Base-by-base conservation (phyloP, 495 filamentous ascomycete species). In the Thermothielavioides terrestris region DNA sequence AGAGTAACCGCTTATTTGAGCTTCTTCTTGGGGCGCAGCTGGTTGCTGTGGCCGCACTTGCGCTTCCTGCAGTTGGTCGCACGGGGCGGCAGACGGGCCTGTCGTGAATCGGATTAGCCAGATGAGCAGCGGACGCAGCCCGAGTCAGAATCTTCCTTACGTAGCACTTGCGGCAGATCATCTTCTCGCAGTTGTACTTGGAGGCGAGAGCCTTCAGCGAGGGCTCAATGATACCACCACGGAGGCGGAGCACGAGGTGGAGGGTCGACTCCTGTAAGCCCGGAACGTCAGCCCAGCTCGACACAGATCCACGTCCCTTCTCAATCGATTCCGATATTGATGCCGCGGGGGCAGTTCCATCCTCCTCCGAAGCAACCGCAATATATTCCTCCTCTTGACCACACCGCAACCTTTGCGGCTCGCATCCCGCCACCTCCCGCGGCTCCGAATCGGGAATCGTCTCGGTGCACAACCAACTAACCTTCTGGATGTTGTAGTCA, bases 11-110 rank as follows among this genome's bases (percentile, higher is more conserved):
- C 68, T 63, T 90, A 98, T 80, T 98, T 98, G 64, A 98, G 82
- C 89, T 98, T 98, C 89, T 98, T 98, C 91, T 98, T 98, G 69
- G 92, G 92, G 76, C 94, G 88, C 66, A 98, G 85, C 82, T 98
- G 92, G 85, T 97, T 97, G 78, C 80, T 90, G 81, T 98, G 92
- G 53, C 92, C 92, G 76, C 92, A 98, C 84, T 98, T 97, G 78
- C 86, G 88, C 88, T 98, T 97, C 64, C 94, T 82, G 86, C 92
- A 96, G 82, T 98, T 98, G 77, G 91, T 96, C 57, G 92, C 92
- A 78, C 92, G 85, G 55, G 92, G 92, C 59, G 92, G 92, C 49
- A 98, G 89, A 75, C 92, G 92, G 60, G 92, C 90, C 83, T 88
- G 50, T 3, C 3, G 59, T 52, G 6, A 31, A 44, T 37, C 38